Conservation (phyloP, 2,329 filamentous ascomycete genomes). For the Thelonectria rubi region DNA sequence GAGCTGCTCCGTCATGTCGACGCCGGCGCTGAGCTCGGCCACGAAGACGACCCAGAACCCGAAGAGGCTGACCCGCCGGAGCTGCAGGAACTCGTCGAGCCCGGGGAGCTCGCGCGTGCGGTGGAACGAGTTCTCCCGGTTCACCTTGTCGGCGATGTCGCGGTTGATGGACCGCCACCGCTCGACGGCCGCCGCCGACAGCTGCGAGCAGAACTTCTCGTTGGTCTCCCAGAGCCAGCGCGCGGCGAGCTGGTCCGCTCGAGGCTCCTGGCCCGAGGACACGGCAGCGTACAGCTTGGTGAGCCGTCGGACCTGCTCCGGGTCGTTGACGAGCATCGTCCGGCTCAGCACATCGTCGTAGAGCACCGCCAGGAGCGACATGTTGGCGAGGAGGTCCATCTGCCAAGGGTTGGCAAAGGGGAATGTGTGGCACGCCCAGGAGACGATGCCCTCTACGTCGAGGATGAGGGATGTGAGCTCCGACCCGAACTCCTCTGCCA, state of each 20-base stretch:
- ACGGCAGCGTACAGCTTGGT: not conserved
- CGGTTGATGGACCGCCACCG: not conserved
- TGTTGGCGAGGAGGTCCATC: not conserved
- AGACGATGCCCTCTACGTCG: not conserved
- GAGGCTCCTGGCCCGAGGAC: not conserved
- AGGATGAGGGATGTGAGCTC: not conserved
- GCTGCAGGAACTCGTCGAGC: not conserved
- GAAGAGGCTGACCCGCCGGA: not conserved
- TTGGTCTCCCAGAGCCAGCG: slow-evolving; percentile 1
- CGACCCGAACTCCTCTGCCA: not conserved
- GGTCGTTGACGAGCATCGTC: not conserved
- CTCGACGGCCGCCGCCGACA: not conserved
- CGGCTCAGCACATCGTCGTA: not conserved
- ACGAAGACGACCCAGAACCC: not conserved
- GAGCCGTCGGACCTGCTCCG: not conserved
- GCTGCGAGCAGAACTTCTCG: slow-evolving; percentile 1
- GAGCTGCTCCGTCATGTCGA: not conserved
- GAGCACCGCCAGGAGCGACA: not conserved
- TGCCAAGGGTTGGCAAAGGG: not conserved
- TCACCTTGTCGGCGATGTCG: not conserved
- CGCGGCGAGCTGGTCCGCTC: not conserved
- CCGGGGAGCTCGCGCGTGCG: not conserved
- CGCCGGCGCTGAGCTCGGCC: not conserved
- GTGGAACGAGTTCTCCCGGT: not conserved
- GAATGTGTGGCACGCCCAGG: not conserved